Percentiles rank a stretch among this genome's conserved stretches.
Evolutionary conservation across 2,329 filamentous ascomycete genomes (phyloP).

Genomic region (Aspergillus novofumigatus): DNA sequence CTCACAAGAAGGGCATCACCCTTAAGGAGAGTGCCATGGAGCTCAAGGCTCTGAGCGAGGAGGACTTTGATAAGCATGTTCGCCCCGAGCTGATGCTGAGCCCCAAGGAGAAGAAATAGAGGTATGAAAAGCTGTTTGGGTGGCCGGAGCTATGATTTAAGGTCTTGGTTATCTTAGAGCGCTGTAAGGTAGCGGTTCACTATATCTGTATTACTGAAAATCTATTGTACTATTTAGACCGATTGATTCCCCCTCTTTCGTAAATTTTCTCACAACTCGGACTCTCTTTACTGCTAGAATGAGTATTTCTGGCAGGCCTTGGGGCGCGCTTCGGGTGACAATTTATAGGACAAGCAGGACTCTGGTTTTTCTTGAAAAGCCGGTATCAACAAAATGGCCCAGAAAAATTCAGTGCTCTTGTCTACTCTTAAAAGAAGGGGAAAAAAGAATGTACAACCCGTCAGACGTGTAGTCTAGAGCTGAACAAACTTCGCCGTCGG

Average conservation of each 20-base stretch:
- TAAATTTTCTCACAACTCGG: too few species aligned
- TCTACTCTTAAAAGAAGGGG: too few species aligned
- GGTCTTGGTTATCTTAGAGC: conserved; percentile 7
- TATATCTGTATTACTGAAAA: conserved; percentile 15
- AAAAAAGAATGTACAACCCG: too few species aligned
- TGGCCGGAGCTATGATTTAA: not conserved
- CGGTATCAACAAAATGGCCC: too few species aligned
- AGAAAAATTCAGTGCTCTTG: too few species aligned
- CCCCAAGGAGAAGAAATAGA: conserved; percentile 64
- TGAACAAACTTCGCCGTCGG: not conserved
- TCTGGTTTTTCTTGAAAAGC: too few species aligned
- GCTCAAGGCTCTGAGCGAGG: conserved; percentile 79
- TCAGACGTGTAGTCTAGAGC: not conserved
- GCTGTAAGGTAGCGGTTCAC: conserved; percentile 9
- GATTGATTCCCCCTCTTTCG: not conserved
- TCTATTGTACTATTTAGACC: conserved; percentile 11
- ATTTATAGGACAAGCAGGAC: too few species aligned
- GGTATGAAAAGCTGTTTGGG: conserved; percentile 2
- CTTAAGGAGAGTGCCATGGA: conserved; percentile 93
- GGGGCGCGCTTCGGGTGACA: too few species aligned
- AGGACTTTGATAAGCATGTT: conserved; percentile 87
- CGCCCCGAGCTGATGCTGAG: conserved; percentile 93
- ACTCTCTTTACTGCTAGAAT: not conserved
- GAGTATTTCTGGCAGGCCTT: not conserved
- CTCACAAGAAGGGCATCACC: conserved; percentile 95